These are phyloP conservation scores for Lasiosphaeriaceae sp. DNA, from an alignment of 495 filamentous ascomycete genomes.

Conservation along the genomic window DNA sequence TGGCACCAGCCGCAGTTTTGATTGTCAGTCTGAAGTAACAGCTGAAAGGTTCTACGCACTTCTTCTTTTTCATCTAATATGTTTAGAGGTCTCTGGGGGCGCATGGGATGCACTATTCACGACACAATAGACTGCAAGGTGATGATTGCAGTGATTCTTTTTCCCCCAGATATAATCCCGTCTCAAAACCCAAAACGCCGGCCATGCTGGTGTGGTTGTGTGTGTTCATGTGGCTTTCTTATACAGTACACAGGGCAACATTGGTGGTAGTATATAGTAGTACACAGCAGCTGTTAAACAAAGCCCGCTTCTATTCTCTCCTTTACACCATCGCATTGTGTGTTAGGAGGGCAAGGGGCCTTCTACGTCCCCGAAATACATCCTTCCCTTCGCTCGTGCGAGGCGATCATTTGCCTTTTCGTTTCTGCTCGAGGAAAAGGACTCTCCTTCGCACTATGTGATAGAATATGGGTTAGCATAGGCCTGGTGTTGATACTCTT, in stretches of 20 bases:
- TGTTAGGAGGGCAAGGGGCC: neutral
- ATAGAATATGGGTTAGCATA: conserved; percentile 1
- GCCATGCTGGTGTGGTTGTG: neutral
- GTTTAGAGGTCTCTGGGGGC: too few relatives aligned
- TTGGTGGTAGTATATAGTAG: neutral
- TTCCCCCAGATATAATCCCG: neutral
- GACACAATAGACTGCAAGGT: neutral
- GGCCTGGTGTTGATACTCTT: neutral
- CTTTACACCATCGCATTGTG: neutral
- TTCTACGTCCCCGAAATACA: neutral
- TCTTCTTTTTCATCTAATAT: too few relatives aligned
- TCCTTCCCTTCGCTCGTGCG: neutral
- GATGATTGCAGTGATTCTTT: neutral
- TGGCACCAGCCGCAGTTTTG: too few relatives aligned
- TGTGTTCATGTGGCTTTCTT: neutral
- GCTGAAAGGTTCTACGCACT: too few relatives aligned
- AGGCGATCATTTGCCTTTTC: conserved; percentile 32
- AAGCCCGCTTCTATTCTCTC: neutral
- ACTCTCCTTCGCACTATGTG: conserved; percentile 77
- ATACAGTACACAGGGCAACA: neutral
- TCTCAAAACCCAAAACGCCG: neutral
- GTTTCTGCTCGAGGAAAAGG: conserved; percentile 87
- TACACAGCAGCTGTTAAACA: neutral
- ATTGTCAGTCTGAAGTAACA: too few relatives aligned
- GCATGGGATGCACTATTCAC: neutral